Evolutionary conservation across 306 rosid genomes (phyloP).

Genomic region (Clitoria ternatea): DNA sequence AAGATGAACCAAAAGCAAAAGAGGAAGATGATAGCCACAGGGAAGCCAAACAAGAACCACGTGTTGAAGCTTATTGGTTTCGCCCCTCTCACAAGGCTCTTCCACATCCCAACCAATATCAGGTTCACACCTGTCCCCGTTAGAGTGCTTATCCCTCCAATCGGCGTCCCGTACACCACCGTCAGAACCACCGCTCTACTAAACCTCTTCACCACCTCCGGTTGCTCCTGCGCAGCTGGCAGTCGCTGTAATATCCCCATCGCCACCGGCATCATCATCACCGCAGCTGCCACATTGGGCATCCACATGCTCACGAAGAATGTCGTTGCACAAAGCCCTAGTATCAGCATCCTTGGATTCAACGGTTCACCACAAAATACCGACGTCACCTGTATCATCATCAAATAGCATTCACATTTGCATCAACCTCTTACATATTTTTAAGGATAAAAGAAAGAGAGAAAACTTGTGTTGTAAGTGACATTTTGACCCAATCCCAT

Average conservation of each 20-base stretch:
- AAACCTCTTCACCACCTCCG: conserved; percentile 43
- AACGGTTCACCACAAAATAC: conserved; percentile 77
- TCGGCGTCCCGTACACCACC: conserved; percentile 52
- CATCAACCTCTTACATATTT: too few relatives aligned
- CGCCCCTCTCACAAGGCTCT: conserved; percentile 51
- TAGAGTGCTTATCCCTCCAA: conserved; percentile 74
- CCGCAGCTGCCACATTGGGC: conserved; percentile 85
- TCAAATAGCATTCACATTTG: too few relatives aligned
- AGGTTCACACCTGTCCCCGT: conserved; percentile 90
- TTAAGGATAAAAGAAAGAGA: too few relatives aligned
- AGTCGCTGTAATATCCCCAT: conserved; percentile 65
- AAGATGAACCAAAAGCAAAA: conserved; percentile 54
- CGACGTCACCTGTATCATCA: conserved; percentile 42
- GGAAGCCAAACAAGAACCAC: conserved; percentile 69
- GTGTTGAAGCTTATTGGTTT: conserved; percentile 67
- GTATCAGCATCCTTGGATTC: conserved; percentile 51
- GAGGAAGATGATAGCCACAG: conserved; percentile 46
- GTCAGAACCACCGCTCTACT: conserved; percentile 70
- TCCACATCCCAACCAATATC: conserved; percentile 83
- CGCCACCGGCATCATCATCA: conserved; percentile 90
- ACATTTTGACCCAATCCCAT: too few relatives aligned
- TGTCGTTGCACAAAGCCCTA: conserved; percentile 69
- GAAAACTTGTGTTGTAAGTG: too few relatives aligned
- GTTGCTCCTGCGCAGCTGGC: conserved; percentile 39
- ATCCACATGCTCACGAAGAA: conserved; percentile 90